Conservation (phyloP, 768 basidiomycete genomes). For the Sistotremastrum suecicum region DNA sequence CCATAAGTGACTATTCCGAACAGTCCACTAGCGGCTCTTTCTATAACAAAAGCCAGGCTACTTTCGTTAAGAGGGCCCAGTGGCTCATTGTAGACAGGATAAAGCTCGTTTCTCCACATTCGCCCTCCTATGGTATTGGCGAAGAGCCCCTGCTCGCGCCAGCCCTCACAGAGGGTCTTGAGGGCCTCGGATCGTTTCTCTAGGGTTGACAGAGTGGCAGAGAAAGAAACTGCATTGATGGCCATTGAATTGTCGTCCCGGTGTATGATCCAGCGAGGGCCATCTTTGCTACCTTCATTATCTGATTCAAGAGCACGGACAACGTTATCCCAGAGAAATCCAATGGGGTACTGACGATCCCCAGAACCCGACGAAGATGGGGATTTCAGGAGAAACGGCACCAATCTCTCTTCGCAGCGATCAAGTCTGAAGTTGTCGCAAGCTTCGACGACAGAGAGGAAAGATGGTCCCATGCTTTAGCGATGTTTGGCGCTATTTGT, state of each 20-base stretch:
- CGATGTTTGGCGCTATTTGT: too few species aligned
- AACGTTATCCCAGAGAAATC: conserved; percentile 21
- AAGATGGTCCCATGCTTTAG: conserved; percentile 16
- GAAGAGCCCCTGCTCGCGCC: conserved; percentile 56
- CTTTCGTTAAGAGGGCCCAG: conserved; percentile 35
- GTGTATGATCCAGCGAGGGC: conserved; percentile 31
- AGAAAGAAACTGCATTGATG: conserved; percentile 29
- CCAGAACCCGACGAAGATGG: too few species aligned
- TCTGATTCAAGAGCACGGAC: conserved; percentile 14
- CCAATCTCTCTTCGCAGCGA: conserved; percentile 29
- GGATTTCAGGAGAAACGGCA: conserved; percentile 41
- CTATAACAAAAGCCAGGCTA: conserved; percentile 79
- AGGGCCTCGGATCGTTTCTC: conserved; percentile 46
- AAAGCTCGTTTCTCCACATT: conserved; percentile 82
- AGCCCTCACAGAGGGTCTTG: conserved; percentile 55
- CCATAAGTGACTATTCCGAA: conserved; percentile 90
- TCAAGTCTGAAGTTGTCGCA: conserved; percentile 58
- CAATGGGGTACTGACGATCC: conserved; percentile 35
- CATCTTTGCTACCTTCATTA: conserved; percentile 39
- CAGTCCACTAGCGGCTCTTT: conserved; percentile 75
- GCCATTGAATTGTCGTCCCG: conserved; percentile 14
- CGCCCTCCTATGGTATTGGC: conserved; percentile 50
- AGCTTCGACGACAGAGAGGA: conserved; percentile 47
- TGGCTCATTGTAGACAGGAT: conserved; percentile 60
- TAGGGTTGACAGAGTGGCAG: conserved; percentile 35